These are phyloP conservation scores for Lepidopterella palustris DNA, from an alignment of 495 filamentous ascomycete species.

Conservation along the genomic window DNA sequence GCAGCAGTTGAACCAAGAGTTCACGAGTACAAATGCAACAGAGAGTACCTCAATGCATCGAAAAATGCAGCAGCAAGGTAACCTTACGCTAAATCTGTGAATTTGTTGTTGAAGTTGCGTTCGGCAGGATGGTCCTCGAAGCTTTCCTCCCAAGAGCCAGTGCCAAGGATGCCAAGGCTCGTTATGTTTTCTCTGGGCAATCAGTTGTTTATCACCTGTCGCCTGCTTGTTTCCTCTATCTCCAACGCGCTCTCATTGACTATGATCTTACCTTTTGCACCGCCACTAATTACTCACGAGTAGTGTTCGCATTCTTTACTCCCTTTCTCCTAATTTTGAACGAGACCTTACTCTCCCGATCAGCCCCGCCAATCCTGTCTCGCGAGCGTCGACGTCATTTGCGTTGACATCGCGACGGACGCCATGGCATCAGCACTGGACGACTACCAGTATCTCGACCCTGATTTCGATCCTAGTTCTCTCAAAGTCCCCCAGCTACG, in stretches of 20 bases:
- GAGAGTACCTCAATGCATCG: too few relatives aligned
- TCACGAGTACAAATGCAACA: too few relatives aligned
- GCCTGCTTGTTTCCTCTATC: not conserved
- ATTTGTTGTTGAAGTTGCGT: not conserved
- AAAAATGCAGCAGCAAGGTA: too few relatives aligned
- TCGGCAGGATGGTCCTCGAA: not conserved
- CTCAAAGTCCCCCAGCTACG: slow-evolving; percentile 82
- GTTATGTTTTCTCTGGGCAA: not conserved
- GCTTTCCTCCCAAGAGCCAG: not conserved
- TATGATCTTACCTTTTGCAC: not conserved
- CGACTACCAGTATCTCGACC: slow-evolving; percentile 60
- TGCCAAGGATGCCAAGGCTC: not conserved
- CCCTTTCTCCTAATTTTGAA: not conserved
- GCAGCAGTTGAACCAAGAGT: too few relatives aligned
- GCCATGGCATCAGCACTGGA: slow-evolving; percentile 18
- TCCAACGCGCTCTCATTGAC: not conserved
- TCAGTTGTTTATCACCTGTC: not conserved
- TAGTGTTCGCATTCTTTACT: not conserved
- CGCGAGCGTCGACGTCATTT: not conserved
- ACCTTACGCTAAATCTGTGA: too few relatives aligned
- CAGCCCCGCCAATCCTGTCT: not conserved
- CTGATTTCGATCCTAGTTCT: slow-evolving; percentile 73
- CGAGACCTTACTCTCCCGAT: too few relatives aligned
- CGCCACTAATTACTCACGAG: not conserved
- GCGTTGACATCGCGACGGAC: not conserved